Percentiles rank a stretch among this genome's conserved stretches.
phyloP scores from a whole-genome alignment of 495 filamentous ascomycete genomes.

The Achaetomiella virescens region DNA sequence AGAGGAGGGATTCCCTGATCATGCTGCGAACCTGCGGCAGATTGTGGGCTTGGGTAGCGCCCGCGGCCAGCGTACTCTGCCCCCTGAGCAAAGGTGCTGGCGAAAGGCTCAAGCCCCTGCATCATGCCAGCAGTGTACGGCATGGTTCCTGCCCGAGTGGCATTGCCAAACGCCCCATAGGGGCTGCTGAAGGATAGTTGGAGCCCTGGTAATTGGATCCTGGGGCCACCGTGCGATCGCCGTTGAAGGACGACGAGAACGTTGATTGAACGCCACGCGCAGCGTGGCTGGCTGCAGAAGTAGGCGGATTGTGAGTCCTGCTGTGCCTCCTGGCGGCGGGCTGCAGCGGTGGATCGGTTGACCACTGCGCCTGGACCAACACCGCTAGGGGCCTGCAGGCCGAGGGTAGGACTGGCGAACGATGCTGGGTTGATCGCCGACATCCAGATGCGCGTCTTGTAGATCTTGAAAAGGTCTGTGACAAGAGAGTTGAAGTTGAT shows the following conservation, averaged over 20 bases:
- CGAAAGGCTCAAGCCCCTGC: constrained; percentile 38
- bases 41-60: constrained; percentile 39
- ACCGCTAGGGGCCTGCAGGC: constrained; percentile 59
- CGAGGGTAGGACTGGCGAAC: constrained; percentile 76
- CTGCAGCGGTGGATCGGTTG: constrained; percentile 33
- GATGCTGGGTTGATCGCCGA: constrained; percentile 97
- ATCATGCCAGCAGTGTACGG: constrained; percentile 32
- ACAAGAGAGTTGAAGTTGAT: constrained; percentile 98
- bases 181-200: constrained; percentile 35
- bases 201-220: constrained; percentile 30
- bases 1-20: constrained; percentile 33
- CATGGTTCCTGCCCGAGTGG: constrained; percentile 31
- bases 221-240: constrained; percentile 31
- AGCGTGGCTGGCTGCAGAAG: constrained; percentile 28
- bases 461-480: constrained; percentile 96
- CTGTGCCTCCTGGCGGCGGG: constrained; percentile 43
- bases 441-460: constrained; percentile 99
- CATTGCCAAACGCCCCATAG: constrained; percentile 39
- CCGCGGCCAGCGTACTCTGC: constrained; percentile 38
- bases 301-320: constrained; percentile 39
- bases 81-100: constrained; percentile 35
- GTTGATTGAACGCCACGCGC: constrained; percentile 35
- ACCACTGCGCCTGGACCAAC: constrained; percentile 57
- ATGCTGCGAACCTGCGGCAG: constrained; percentile 26
- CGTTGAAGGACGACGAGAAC: constrained; percentile 30